These are phyloP conservation scores for Rosa rugosa DNA, from an alignment of 306 rosid genomes.

Conservation along the genomic window DNA sequence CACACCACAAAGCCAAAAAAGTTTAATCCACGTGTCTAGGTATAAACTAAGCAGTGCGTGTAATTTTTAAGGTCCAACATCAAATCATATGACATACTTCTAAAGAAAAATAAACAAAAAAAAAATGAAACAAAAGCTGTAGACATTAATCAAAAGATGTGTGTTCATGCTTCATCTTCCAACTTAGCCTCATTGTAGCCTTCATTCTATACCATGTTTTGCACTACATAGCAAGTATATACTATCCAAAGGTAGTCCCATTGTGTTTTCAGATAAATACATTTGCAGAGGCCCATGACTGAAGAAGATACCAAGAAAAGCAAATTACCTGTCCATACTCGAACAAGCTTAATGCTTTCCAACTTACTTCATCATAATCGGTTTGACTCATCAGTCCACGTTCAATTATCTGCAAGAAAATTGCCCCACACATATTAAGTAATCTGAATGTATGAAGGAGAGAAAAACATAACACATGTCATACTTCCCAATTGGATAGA, in stretches of 20 bases:
- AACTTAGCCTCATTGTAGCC: not conserved
- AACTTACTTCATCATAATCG: conserved; percentile 80
- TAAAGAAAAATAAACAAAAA: not conserved
- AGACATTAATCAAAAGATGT: not conserved
- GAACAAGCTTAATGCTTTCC: conserved; percentile 70
- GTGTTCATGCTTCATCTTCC: not conserved
- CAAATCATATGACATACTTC: not conserved
- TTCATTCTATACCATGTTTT: conserved; percentile 1
- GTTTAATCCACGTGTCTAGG: not conserved
- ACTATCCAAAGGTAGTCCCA: not conserved
- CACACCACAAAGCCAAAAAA: not conserved
- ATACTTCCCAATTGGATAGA: not conserved
- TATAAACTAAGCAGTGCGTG: not conserved
- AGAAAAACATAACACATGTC: not conserved
- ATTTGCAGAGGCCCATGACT: not conserved
- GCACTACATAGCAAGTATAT: not conserved
- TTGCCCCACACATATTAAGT: conserved; percentile 15
- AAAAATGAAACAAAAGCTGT: not conserved
- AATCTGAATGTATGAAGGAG: conserved; percentile 16
- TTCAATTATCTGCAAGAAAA: conserved; percentile 61
- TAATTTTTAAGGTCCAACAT: not conserved
- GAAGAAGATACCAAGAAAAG: conserved; percentile 6
- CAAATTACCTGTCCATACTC: conserved; percentile 83
- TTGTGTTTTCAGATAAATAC: not conserved
- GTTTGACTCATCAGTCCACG: conserved; percentile 71